Base-by-base conservation (phyloP, 2,329 filamentous ascomycete species). In the Hymenoscyphus fraxineus region DNA sequence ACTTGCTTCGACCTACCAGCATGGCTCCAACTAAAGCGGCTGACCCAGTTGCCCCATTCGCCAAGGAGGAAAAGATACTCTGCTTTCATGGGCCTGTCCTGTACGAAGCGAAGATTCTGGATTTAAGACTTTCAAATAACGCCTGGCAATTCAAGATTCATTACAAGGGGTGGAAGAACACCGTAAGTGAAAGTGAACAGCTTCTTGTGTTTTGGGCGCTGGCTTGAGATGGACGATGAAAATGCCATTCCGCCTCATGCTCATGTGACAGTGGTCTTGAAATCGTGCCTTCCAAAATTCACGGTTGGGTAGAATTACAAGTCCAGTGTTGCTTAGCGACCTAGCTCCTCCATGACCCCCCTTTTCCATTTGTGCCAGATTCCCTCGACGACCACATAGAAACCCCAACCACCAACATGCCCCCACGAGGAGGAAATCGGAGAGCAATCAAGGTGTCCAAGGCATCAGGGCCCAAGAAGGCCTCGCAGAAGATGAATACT, bases 81-180 rank as follows among this genome's bases (percentile, higher is more conserved):
- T 99, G 95, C 81, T 98, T 98, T 76, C 95, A 99, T 77, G 92
- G 94, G 79, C 93, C 98, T 74, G 88, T 98, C 79, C 87, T 99
- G 60, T 99, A 99, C 76, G 95, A 99, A 78, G 95, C 95, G 70
- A 98, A 98, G 80, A 89, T 99, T 61, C 86, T 96, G 69, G 93
- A 97, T 69, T 83, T 91, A 39, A 87, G 84, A 71, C 80, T 81
- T 77, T 82, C 83, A 73, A 85, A 88, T 56, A 88, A 89, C 74
- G 80, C 88, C 40, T 93, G 87, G 75, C 87, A 92, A 76, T 99
- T 96, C 80, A 91, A 91, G 75, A 91, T 99, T 63, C 95, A 99
- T 79, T 99, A 99, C 82, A 98, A 98, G 79, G 95, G 95, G 74
- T 99, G 95, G 95, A 99, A 99, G 83, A 93, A 94, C 77, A 97